These are phyloP conservation scores for Heterobasidion parviporum DNA, from an alignment of 1,284 basidiomycete species.

Conservation along the genomic window DNA sequence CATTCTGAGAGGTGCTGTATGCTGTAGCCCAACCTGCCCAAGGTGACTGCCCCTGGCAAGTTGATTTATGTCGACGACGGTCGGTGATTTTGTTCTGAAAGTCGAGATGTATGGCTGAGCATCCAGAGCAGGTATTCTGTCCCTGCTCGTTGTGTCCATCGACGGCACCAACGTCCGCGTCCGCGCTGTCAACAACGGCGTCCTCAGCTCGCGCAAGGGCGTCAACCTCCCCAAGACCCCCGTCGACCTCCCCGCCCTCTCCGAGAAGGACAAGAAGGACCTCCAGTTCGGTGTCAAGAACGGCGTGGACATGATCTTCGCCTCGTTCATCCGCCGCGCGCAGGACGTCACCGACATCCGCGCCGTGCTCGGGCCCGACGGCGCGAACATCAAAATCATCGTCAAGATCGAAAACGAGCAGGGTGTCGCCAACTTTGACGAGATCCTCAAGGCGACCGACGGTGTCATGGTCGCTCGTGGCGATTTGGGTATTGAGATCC, in stretches of 20 bases:
- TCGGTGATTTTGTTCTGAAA: constrained; percentile 18
- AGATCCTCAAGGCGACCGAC: constrained; percentile 88
- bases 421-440: constrained; percentile 95
- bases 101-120: not conserved
- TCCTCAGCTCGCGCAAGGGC: constrained; percentile 94
- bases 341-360: constrained; percentile 92
- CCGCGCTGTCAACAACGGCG: constrained; percentile 89
- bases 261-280: constrained; percentile 97
- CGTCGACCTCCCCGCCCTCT: constrained; percentile 96
- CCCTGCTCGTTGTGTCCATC: constrained; percentile 86
- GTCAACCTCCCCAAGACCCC: constrained; percentile 98
- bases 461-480: constrained; percentile 99
- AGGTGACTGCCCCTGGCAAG: constrained; percentile 93
- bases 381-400: constrained; percentile 93
- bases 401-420: constrained; percentile 99
- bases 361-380: constrained; percentile 83
- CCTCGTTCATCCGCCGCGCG: constrained; percentile 92
- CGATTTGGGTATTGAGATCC: constrained; percentile 97
- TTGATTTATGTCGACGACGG: constrained; percentile 98
- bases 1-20: not conserved
- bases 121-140: constrained; percentile 64
- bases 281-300: constrained; percentile 95
- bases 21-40: constrained; percentile 64
- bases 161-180: constrained; percentile 79
- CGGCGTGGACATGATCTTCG: constrained; percentile 97